These are phyloP conservation scores for Capsella bursapastoris DNA, from an alignment of 345 rosid genomes.

Conservation along the genomic window DNA sequence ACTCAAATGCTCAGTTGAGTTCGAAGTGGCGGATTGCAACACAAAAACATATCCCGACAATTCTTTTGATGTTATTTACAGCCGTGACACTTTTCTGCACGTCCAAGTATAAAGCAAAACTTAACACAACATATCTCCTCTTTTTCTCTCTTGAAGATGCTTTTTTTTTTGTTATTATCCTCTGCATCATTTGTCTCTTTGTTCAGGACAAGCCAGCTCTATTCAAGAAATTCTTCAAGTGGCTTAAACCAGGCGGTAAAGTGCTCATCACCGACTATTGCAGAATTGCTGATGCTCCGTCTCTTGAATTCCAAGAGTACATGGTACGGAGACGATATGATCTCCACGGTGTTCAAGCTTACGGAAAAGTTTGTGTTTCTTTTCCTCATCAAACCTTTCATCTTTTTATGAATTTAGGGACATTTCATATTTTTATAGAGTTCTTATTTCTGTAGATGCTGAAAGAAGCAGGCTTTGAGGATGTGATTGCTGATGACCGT, in stretches of 20 bases:
- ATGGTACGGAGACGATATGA: constrained; percentile 94
- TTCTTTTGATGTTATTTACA: constrained; percentile 88
- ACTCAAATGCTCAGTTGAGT: constrained; percentile 82
- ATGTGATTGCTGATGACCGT: constrained; percentile 80
- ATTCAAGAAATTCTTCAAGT: constrained; percentile 79
- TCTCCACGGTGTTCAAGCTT: constrained; percentile 84
- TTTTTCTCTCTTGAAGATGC: constrained; percentile 5
- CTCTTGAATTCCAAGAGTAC: constrained; percentile 62
- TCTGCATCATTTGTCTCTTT: constrained; percentile 24
- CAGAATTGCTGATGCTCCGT: constrained; percentile 65
- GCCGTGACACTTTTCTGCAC: constrained; percentile 95
- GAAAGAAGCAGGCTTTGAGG: constrained; percentile 78
- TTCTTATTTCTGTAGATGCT: constrained; percentile 62
- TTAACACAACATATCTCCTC: not conserved
- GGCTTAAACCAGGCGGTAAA: constrained; percentile 96
- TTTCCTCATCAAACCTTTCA: not conserved
- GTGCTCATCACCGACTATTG: constrained; percentile 92
- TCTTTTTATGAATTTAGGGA: not conserved
- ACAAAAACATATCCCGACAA: constrained; percentile 71
- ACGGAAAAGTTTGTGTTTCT: constrained; percentile 64
- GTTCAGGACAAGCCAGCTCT: constrained; percentile 88
- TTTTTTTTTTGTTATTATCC: not conserved
- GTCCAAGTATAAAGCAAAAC: constrained; percentile 61
- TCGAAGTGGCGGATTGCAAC: constrained; percentile 96
- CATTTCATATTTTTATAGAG: not conserved